phyloP scores from a whole-genome alignment of 2,329 filamentous ascomycete genomes.

The Exophiala calicioides region DNA sequence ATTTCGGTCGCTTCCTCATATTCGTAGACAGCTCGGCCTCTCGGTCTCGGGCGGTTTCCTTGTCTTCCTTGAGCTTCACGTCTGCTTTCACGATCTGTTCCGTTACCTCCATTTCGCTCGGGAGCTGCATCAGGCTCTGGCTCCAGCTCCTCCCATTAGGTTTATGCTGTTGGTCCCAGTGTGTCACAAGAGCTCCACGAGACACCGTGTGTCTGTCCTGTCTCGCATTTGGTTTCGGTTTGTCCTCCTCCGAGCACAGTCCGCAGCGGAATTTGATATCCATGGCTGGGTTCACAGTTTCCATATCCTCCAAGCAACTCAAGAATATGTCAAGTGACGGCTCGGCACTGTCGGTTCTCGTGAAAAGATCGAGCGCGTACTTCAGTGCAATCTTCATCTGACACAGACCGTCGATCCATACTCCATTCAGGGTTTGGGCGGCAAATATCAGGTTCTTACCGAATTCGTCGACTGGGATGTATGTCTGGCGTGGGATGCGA shows the following conservation, averaged over 20 bases:
- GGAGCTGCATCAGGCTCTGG: slow-evolving; percentile 25
- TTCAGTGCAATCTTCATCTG: slow-evolving; percentile 33
- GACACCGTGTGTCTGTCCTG: slow-evolving; percentile 20
- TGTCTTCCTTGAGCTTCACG: slow-evolving; percentile 19
- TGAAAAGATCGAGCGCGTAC: slow-evolving; percentile 29
- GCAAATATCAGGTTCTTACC: slow-evolving; percentile 31
- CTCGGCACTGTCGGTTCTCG: background rate
- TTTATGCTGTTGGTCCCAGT: slow-evolving; percentile 28
- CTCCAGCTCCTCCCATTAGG: slow-evolving; percentile 10
- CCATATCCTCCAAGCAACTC: slow-evolving; percentile 11
- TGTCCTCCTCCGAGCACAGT: slow-evolving; percentile 21
- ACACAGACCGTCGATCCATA: slow-evolving; percentile 25
- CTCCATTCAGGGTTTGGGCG: slow-evolving; percentile 25
- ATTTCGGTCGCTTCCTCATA: slow-evolving; percentile 21
- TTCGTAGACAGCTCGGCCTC: slow-evolving; percentile 2
- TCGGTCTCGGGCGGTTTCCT: slow-evolving; percentile 14
- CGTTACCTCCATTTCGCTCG: slow-evolving; percentile 26
- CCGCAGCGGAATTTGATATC: slow-evolving; percentile 28
- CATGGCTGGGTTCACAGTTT: slow-evolving; percentile 19
- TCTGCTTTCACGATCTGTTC: slow-evolving; percentile 22
- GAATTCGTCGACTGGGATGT: slow-evolving; percentile 26
- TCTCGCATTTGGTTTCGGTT: slow-evolving; percentile 4
- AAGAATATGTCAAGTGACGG: slow-evolving; percentile 11
- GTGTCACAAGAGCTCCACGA: slow-evolving; percentile 18
- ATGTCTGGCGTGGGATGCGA: slow-evolving; percentile 12